Evolutionary conservation across 2,329 filamentous ascomycete species (phyloP).

Genomic region (Endothia cerciana): DNA sequence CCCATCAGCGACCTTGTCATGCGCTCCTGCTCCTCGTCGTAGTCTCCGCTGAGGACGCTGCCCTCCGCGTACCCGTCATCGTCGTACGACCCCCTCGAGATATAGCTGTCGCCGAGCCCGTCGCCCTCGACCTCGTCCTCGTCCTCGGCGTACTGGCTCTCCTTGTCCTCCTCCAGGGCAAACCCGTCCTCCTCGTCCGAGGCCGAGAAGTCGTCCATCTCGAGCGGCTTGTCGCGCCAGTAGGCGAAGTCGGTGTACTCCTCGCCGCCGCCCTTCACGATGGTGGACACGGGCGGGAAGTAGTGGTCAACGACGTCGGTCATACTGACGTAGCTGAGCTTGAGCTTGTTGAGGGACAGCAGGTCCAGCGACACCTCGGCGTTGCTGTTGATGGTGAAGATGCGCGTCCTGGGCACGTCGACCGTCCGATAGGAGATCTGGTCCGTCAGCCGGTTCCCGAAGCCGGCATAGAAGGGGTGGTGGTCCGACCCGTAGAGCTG

Average conservation of each 20-base stretch:
- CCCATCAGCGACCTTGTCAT: conserved; percentile 47
- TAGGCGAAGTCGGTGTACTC: conserved; percentile 97
- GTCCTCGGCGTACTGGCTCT: conserved; percentile 51
- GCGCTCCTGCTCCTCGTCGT: conserved; percentile 46
- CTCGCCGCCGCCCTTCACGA: conserved; percentile 88
- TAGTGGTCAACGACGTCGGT: conserved; percentile 97
- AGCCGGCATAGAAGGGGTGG: conserved; percentile 94
- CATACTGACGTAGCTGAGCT: conserved; percentile 96
- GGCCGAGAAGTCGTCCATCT: conserved; percentile 85
- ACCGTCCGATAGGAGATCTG: conserved; percentile 95
- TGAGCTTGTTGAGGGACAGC: conserved; percentile 88
- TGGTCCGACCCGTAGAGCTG: conserved; percentile 77
- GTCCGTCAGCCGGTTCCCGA: conserved; percentile 94
- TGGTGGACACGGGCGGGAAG: conserved; percentile 86
- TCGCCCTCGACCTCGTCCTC: conserved; percentile 49
- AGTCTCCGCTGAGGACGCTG: conserved; percentile 48
- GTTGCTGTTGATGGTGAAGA: conserved; percentile 98
- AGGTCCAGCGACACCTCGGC: conserved; percentile 93
- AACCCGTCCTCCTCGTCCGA: conserved; percentile 51
- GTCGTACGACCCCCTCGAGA: conserved; percentile 44
- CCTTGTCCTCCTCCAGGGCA: conserved; percentile 45
- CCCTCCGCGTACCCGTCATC: conserved; percentile 40
- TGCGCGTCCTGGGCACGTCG: conserved; percentile 89
- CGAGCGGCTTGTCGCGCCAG: conserved; percentile 85
- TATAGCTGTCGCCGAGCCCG: conserved; percentile 49